A percentile compares a stretch with the other conserved stretches of the same genome.
Evolutionary conservation across 2,329 filamentous ascomycete species (phyloP).

Genomic region (Mycogone perniciosa): DNA sequence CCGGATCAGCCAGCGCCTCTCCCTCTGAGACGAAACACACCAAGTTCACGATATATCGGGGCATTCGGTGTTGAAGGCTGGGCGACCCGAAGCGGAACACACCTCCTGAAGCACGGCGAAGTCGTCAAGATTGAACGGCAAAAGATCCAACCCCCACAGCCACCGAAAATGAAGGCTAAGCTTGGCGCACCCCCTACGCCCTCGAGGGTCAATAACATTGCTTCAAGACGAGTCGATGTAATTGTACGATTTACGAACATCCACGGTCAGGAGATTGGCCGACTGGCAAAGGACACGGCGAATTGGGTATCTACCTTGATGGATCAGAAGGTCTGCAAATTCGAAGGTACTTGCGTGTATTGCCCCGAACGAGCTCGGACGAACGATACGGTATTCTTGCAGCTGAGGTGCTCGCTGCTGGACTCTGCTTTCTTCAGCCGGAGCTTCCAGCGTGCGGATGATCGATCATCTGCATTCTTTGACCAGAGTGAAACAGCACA

Average conservation of each 20-base stretch:
- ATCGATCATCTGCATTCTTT: conserved; percentile 67
- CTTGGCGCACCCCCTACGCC: conserved; percentile 28
- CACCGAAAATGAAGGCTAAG: conserved; percentile 39
- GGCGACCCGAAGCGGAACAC: conserved; percentile 77
- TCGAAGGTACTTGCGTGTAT: conserved; percentile 84
- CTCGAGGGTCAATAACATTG: conserved; percentile 38
- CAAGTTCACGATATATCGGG: conserved; percentile 66
- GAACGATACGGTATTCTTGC: conserved; percentile 91
- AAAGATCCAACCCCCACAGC: conserved; percentile 58
- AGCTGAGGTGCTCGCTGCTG: conserved; percentile 72
- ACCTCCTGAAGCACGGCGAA: conserved; percentile 74
- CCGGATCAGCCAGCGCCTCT: conserved; percentile 11
- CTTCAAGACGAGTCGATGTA: conserved; percentile 68
- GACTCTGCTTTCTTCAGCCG: conserved; percentile 63
- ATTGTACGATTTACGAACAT: conserved; percentile 85
- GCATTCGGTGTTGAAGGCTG: conserved; percentile 88
- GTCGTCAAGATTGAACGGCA: conserved; percentile 80
- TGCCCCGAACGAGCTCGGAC: conserved; percentile 78
- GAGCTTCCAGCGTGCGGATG: conserved; percentile 55
- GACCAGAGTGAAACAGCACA: conserved; percentile 78
- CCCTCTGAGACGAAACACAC: conserved; percentile 23
- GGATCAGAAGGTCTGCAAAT: conserved; percentile 81
- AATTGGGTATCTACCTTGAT: conserved; percentile 89
- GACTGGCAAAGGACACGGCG: conserved; percentile 79
- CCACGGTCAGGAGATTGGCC: conserved; percentile 74